Evolutionary conservation across 2,329 filamentous ascomycete genomes (phyloP), one percentile per base, ranked within the genome.

Genomic region (Trichoderma oligosporum): DNA sequence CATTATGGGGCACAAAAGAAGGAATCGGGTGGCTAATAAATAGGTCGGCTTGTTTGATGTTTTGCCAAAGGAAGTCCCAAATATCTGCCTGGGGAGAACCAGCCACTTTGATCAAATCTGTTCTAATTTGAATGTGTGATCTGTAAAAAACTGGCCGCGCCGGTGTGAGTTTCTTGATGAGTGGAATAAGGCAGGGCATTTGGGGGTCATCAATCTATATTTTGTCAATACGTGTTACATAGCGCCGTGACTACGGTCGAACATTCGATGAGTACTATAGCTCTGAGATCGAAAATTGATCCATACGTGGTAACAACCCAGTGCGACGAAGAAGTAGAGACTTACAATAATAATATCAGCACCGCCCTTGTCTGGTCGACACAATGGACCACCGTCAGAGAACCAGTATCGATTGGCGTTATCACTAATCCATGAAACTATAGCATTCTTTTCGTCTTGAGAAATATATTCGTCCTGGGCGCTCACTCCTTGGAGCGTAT

Each of bases 1-100:
- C 87, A 57, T 77, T 84, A 27, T 77, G 73, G 2, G 89, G 89
- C 8, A 94, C 87, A 63, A 93, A 94, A 22, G 80, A 77, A 39
- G 82, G 83, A 53, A 94, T 88, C 0, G 90, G 89, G 64, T 94
- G 89, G 64, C 87, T 90, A 71, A 94, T 87, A 71, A 92, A 94
- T 68, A 91, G 75, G 70, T 94, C 89, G 8, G 87, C 84, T 1
- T 80, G 71, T 66, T 87, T 79, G 64, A 91, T 88, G 61, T 83
- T 82, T 47, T 82, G 74, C 87, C 87, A 93, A 7, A 94, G 74
- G 74, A 85, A 91, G 27, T 81, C 74, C 89, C 89, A 94, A 11
- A 88, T 83, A 61, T 89, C 85, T 4, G 81, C 81, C 63, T 91
- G 88, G 0, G 88, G 85, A 2, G 83, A 84, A 1, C 81, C 84